Evolutionary conservation across 345 rosid genomes (phyloP), one percentile per base, ranked within the genome.

Genomic region (Garcia nutans): DNA sequence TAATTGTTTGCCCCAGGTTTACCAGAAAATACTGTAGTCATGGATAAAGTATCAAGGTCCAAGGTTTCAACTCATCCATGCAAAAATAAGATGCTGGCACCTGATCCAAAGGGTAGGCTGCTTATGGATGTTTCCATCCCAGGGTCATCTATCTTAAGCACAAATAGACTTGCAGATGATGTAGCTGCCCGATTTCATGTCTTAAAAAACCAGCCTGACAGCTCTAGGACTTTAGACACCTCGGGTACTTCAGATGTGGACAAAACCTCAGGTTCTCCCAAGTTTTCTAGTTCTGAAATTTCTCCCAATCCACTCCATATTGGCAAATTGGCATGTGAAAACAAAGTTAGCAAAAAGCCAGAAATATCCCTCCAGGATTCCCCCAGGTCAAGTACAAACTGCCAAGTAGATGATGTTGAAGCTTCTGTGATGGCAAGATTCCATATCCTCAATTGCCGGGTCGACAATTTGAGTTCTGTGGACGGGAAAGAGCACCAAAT

Each of bases 161-260:
- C 72, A 15, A 75, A 71, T 76, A 62, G 65, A 77, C 70, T 77
- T 73, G 74, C 71, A 71, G 85, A 85, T 80, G 90, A 89, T 86
- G 87, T 88, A 49, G 71, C 86, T 81, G 79, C 86, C 47, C 88
- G 94, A 86, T 85, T 82, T 79, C 65, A 71, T 65, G 81, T 86
- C 67, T 88, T 87, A 41, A 87, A 85, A 79, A 37, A 66, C 75
- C 84, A 80, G 70, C 75, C 49, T 33, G 77, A 68, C 23, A 26
- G 64, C 70, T 17, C 72, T 22, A 76, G 67, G 57, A 77, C 69
- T 58, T 74, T 45, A 22, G 52, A 42, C 62, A 68, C 79, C 59
- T 23, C 19, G 10, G 77, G 19, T 65, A 68, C 77, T 64, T 23
- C n/a, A 12, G 77, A 10, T 8, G 15, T 2, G 5, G 72, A 69